Conservation (phyloP, 768 basidiomycete species). For the Russula vinacea region DNA sequence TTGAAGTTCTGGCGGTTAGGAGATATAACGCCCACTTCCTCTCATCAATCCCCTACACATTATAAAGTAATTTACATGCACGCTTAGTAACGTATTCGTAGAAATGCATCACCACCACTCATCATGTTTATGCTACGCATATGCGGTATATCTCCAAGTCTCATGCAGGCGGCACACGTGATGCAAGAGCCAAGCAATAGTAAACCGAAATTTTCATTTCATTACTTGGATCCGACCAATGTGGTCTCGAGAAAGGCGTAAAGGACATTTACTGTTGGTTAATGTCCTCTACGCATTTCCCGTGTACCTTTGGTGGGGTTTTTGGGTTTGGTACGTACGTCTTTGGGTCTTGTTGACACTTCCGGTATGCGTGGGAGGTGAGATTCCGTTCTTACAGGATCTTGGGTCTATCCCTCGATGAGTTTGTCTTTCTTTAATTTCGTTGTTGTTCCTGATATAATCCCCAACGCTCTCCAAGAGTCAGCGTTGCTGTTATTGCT, state of each 20-base stretch:
- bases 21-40: background rate
- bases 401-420: too few species aligned
- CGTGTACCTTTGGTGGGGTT: background rate
- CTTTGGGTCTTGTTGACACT: background rate
- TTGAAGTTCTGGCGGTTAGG: background rate
- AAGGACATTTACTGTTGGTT: background rate
- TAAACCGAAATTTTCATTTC: background rate
- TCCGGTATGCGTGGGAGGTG: background rate
- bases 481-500: too few species aligned
- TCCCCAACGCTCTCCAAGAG: too few species aligned
- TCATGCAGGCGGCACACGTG: background rate
- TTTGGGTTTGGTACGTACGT: background rate
- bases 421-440: too few species aligned
- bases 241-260: background rate
- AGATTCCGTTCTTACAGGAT: background rate
- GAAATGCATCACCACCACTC: constrained; percentile 25
- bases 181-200: background rate
- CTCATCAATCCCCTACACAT: constrained; percentile 1
- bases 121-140: constrained; percentile 7
- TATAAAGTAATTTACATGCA: constrained; percentile 26
- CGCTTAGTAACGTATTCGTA: constrained; percentile 21
- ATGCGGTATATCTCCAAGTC: too few species aligned
- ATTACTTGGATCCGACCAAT: background rate
- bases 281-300: background rate
- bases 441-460: too few species aligned